Percentiles rank a stretch among this genome's conserved stretches.
phyloP scores from a whole-genome alignment of 2,329 filamentous ascomycete genomes.

The Stagonosporopsis cucurbitacearum region DNA sequence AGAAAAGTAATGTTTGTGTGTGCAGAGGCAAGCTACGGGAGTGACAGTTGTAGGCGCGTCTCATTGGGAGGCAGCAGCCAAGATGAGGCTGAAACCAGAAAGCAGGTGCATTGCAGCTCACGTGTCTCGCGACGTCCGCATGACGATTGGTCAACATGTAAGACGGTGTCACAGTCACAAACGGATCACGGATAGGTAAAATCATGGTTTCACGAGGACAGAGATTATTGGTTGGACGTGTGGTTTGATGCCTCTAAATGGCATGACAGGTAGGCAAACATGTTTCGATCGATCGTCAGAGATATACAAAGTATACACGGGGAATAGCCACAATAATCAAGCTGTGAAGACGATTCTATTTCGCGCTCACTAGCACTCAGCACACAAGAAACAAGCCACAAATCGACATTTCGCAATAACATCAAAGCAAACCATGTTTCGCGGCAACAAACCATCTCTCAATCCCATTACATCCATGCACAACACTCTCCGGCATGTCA shows the following conservation, averaged over 20 bases:
- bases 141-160: slow-evolving; percentile 2
- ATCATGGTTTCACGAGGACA: not conserved
- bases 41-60: not conserved
- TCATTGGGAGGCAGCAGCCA: slow-evolving; percentile 11
- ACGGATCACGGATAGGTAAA: not conserved
- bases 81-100: slow-evolving; percentile 7
- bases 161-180: slow-evolving; percentile 1
- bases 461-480: too few species aligned
- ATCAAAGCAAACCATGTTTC: not conserved
- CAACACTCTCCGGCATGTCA: too few species aligned
- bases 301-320: too few species aligned
- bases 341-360: too few species aligned
- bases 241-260: not conserved
- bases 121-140: not conserved
- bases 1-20: not conserved
- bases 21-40: not conserved
- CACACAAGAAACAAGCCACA: too few species aligned
- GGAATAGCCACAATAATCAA: too few species aligned
- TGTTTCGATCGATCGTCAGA: not conserved
- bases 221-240: not conserved
- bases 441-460: not conserved
- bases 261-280: not conserved
- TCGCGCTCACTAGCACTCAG: too few species aligned
- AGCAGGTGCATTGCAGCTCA: slow-evolving; percentile 9
- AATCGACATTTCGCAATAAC: too few species aligned